These are phyloP conservation scores for Limonium bicolor DNA, from an alignment of 148 eudicot genomes.

Conservation along the genomic window DNA sequence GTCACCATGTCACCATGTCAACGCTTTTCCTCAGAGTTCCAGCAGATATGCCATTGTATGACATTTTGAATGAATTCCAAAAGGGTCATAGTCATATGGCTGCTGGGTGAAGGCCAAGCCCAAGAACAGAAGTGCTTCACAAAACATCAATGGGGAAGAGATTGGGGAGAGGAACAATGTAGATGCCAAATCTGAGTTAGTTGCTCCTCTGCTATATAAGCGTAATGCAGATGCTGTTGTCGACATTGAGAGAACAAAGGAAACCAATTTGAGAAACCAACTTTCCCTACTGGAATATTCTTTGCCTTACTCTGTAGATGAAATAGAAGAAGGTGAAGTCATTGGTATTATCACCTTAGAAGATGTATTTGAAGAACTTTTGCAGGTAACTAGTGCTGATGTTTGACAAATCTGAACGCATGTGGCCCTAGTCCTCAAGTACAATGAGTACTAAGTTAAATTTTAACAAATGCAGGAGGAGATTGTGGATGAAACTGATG, in stretches of 20 bases:
- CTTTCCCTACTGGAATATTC: conserved; percentile 14
- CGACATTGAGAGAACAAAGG: conserved; percentile 52
- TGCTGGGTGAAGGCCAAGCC: conserved; percentile 68
- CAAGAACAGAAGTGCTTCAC: conserved; percentile 20
- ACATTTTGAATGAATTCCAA: conserved; percentile 91
- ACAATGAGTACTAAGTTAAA: background rate
- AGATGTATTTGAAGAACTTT: conserved; percentile 97
- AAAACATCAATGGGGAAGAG: conserved; percentile 21
- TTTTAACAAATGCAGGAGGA: conserved; percentile 57
- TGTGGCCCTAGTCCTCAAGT: background rate
- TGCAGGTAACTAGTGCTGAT: conserved; percentile 41
- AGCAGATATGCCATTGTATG: conserved; percentile 93
- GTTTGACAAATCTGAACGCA: background rate
- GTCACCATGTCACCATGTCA: background rate
- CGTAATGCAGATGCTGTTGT: conserved; percentile 31
- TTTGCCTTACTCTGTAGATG: conserved; percentile 24
- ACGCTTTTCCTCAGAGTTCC: too few species aligned
- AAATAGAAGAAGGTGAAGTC: conserved; percentile 81
- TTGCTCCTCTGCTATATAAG: conserved; percentile 47
- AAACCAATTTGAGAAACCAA: conserved; percentile 7
- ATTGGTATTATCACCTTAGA: conserved; percentile 92
- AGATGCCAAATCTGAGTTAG: conserved; percentile 22
- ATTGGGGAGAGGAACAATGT: conserved; percentile 9
- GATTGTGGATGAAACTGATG: conserved; percentile 98
- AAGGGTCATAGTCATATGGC: conserved; percentile 99